These are phyloP conservation scores for Torulaspora maleeae DNA, from an alignment of 805 yeast species.

Conservation along the genomic window DNA sequence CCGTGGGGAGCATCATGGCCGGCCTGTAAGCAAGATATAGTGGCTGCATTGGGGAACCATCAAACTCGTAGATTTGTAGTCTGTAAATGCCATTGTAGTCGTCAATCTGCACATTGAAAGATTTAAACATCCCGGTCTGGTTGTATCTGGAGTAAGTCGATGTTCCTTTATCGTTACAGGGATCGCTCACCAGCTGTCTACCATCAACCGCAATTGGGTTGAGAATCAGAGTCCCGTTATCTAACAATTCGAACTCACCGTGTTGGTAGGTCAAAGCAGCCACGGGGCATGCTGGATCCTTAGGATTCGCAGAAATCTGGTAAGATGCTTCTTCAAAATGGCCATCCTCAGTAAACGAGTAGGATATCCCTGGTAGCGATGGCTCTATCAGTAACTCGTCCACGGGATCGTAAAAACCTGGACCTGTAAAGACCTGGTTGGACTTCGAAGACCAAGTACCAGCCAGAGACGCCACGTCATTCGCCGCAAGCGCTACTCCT, in stretches of 20 bases:
- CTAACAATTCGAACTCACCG: slow-evolving; percentile 63
- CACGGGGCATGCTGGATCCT: slow-evolving; percentile 73
- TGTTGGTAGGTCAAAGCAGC: slow-evolving; percentile 87
- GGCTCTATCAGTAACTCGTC: slow-evolving; percentile 95
- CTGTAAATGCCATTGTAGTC: slow-evolving; percentile 79
- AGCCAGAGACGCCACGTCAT: slow-evolving; percentile 37
- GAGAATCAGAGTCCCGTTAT: slow-evolving; percentile 64
- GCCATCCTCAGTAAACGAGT: slow-evolving; percentile 91
- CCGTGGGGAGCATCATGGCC: slow-evolving; percentile 93
- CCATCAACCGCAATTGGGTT: slow-evolving; percentile 85
- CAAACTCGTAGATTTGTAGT: slow-evolving; percentile 67
- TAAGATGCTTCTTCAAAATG: slow-evolving; percentile 85
- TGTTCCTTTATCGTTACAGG: slow-evolving; percentile 62
- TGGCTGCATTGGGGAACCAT: slow-evolving; percentile 80
- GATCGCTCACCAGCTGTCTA: slow-evolving; percentile 82
- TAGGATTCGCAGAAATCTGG: slow-evolving; percentile 65
- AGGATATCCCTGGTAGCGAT: slow-evolving; percentile 88
- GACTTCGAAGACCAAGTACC: slow-evolving; percentile 98
- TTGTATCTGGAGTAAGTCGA: slow-evolving; percentile 69
- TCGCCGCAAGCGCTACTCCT: slow-evolving; percentile 9
- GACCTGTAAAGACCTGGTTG: slow-evolving; percentile 93
- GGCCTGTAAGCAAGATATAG: slow-evolving; percentile 89
- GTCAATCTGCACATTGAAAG: slow-evolving; percentile 60
- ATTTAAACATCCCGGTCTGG: slow-evolving; percentile 57
- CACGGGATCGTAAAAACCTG: slow-evolving; percentile 92